Evolutionary conservation across 352 stramenopile genomes (phyloP).

Genomic region (Pythium aquatile): DNA sequence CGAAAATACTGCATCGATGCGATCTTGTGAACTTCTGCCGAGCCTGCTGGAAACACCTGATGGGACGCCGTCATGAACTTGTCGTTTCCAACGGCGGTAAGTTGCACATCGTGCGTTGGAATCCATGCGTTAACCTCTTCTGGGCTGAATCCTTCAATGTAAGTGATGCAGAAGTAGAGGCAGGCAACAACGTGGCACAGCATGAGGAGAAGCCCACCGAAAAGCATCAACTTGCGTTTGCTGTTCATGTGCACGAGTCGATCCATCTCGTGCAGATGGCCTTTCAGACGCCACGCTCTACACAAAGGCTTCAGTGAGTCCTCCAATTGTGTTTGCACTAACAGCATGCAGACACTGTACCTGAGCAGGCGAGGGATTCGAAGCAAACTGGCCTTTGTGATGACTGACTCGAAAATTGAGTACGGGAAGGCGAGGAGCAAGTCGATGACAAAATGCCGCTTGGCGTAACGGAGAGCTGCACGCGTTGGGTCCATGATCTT

Average conservation of each 20-base stretch:
- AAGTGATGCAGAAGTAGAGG: slow-evolving; percentile 37
- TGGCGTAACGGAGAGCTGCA: slow-evolving; percentile 41
- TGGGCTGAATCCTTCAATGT: slow-evolving; percentile 36
- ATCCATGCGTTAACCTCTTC: slow-evolving; percentile 40
- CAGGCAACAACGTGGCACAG: slow-evolving; percentile 61
- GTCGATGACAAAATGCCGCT: slow-evolving; percentile 39
- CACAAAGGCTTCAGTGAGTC: background rate
- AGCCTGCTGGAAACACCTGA: background rate
- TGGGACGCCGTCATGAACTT: slow-evolving; percentile 15
- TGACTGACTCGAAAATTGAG: slow-evolving; percentile 2
- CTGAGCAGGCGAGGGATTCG: slow-evolving; percentile 42
- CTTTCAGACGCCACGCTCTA: background rate
- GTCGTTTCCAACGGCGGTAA: slow-evolving; percentile 5
- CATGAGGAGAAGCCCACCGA: slow-evolving; percentile 45
- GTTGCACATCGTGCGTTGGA: slow-evolving; percentile 33
- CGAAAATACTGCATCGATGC: slow-evolving; percentile 33
- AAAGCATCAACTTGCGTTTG: slow-evolving; percentile 41
- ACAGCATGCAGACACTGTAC: slow-evolving; percentile 5
- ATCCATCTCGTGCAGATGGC: slow-evolving; percentile 22
- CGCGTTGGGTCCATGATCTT: slow-evolving; percentile 45
- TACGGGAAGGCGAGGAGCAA: slow-evolving; percentile 45
- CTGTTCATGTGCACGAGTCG: slow-evolving; percentile 45
- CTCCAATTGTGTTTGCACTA: background rate
- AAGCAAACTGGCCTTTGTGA: slow-evolving; percentile 25
- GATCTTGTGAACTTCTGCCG: slow-evolving; percentile 26